Evolutionary conservation across 441 rosid species (phyloP).

Genomic region (Adansonia madagascariensis): DNA sequence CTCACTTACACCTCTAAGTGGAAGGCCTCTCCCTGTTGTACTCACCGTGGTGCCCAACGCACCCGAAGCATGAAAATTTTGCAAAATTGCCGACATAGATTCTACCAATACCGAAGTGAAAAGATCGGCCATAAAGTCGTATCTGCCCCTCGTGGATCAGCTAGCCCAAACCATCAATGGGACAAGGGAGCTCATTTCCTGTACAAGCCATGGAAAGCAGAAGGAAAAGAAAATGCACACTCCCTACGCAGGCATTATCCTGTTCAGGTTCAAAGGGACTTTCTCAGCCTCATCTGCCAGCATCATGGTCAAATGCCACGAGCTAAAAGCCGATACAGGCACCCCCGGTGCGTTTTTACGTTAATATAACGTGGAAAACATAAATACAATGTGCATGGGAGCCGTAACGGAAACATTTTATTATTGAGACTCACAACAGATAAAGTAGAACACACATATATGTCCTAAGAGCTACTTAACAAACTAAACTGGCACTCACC

Average conservation of each 20-base stretch:
- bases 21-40: no score
- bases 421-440: conserved; percentile 33
- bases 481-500: conserved; percentile 55
- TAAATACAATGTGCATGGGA: not conserved
- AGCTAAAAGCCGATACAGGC: conserved; percentile 65
- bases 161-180: no score
- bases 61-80: no score
- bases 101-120: no score
- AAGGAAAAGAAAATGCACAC: conserved; percentile 54
- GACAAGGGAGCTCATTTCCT: no score
- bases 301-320: conserved; percentile 38
- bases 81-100: no score
- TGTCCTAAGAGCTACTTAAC: conserved; percentile 36
- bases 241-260: conserved; percentile 99
- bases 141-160: no score
- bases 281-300: conserved; percentile 85
- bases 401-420: conserved; percentile 26
- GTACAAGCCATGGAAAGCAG: no score
- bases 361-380: conserved; percentile 40
- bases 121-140: not conserved
- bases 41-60: no score
- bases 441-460: conserved; percentile 30
- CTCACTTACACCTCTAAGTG: no score
- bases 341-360: conserved; percentile 93
- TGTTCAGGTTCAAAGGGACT: conserved; percentile 99